Base-by-base conservation (phyloP, 2,329 filamentous ascomycete species). In the Clarireedia hainanense region DNA sequence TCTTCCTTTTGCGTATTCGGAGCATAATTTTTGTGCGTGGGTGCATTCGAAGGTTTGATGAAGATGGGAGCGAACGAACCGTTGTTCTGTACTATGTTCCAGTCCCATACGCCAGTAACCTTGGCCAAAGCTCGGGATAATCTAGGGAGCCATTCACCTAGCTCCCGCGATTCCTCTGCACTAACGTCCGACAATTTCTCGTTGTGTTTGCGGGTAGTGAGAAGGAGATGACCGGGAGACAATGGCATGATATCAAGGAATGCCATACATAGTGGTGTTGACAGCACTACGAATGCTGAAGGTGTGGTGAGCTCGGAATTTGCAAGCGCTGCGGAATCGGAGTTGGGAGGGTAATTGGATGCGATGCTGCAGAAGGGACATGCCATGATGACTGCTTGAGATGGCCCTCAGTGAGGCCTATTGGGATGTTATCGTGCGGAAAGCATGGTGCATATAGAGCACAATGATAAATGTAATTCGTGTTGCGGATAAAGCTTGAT, bases 71-170 rank as follows among this genome's bases (percentile, higher is more conserved):
- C 12, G 30, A 54, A 70, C 69, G 46, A 64, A 81, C 80, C 90
- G 65, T 96, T 97, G 70, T 97, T 97, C 75, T 97, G 92, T 55
- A 97, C 89, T 30, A 97, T 84, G 71, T 99, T 99, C 87, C 92
- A 97, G 73, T 96, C 91, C 50, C 77, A 77, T 1, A 89, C 81
- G 9, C 85, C 86, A 2, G 85, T 88, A 0, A 84, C 82, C 51
- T 76, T 77, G 34, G 83, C 79, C 39, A 96, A 77, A 0, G 88
- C 88, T 20, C 81, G 75, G 17, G 87, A 88, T 2, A 96, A 74
- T 3, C 92, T 71, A 36, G 89, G 84, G 27, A 95, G 79, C 75
- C 78, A 81, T 58, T 71, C 69, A 65, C 88, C 83, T 55, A 95
- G 77, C 65, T 86, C 84, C 55, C 77, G 76, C 24, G 84, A 81